phyloP scores from a whole-genome alignment of 345 rosid species.

The Brassica carinata region DNA sequence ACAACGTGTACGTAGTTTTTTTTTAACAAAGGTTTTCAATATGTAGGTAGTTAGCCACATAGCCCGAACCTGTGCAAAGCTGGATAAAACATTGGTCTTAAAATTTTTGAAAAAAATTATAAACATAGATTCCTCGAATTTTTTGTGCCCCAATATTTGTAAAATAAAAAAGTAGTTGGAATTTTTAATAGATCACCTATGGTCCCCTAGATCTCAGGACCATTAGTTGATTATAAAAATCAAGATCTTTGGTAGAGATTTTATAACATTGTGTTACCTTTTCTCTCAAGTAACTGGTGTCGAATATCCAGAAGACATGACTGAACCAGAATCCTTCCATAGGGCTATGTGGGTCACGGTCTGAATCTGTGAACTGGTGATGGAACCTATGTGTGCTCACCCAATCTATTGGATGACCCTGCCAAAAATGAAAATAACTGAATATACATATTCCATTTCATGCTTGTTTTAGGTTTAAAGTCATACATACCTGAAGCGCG shows the following conservation, averaged over 20 bases:
- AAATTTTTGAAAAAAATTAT: too few relatives aligned
- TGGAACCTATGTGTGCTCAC: conserved; percentile 90
- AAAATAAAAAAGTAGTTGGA: too few relatives aligned
- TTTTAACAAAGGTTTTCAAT: too few relatives aligned
- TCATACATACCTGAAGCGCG: conserved; percentile 33
- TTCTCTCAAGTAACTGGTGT: conserved; percentile 45
- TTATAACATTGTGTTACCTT: conserved; percentile 44
- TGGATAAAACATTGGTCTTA: too few relatives aligned
- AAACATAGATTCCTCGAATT: too few relatives aligned
- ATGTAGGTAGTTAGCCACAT: too few relatives aligned
- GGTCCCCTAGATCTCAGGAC: too few relatives aligned
- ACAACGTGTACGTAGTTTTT: background rate
- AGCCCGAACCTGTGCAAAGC: too few relatives aligned
- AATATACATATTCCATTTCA: background rate
- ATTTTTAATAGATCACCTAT: too few relatives aligned
- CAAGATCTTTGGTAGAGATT: background rate
- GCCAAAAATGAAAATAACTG: background rate
- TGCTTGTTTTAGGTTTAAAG: background rate
- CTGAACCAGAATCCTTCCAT: conserved; percentile 85
- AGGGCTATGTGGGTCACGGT: conserved; percentile 93
- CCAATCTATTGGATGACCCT: conserved; percentile 77
- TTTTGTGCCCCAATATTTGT: too few relatives aligned
- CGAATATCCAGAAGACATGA: conserved; percentile 76
- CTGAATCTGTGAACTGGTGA: conserved; percentile 77
- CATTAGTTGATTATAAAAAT: too few relatives aligned